Conservation (phyloP, 148 eudicot species). For the Linanthus parryae region DNA sequence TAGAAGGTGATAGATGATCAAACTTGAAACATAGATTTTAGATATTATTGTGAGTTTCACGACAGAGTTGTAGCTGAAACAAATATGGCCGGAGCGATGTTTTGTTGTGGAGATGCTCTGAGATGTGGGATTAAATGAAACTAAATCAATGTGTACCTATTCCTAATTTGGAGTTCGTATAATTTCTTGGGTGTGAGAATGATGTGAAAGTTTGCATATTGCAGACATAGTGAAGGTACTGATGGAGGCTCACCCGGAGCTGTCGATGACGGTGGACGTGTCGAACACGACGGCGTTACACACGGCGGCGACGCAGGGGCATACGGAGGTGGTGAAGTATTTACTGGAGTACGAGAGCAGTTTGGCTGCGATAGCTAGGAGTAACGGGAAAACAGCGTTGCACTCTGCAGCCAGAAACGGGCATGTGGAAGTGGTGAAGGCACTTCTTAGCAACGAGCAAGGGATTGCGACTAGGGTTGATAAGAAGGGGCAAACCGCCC, state of each 20-base stretch:
- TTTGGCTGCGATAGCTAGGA: conserved; percentile 60
- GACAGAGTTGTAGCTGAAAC: too few relatives aligned
- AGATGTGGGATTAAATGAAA: too few relatives aligned
- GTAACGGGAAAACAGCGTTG: conserved; percentile 84
- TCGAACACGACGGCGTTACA: conserved; percentile 85
- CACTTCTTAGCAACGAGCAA: conserved; percentile 62
- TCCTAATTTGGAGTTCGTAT: too few relatives aligned
- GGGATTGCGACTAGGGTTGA: conserved; percentile 53
- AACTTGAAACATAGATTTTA: too few relatives aligned
- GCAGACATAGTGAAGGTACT: conserved; percentile 61
- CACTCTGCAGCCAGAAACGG: conserved; percentile 90
- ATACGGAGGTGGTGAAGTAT: conserved; percentile 57
- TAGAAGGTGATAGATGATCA: too few relatives aligned
- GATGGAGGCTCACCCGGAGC: conserved; percentile 77
- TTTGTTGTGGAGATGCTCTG: too few relatives aligned
- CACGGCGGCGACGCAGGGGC: conserved; percentile 83
- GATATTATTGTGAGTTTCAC: too few relatives aligned
- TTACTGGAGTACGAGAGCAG: conserved; percentile 63
- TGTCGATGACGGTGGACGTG: conserved; percentile 72
- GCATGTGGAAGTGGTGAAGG: conserved; percentile 63
- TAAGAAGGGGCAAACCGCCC: conserved; percentile 91
- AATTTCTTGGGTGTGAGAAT: too few relatives aligned
- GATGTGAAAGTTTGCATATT: too few relatives aligned
- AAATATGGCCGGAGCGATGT: too few relatives aligned
- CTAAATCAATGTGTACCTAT: too few relatives aligned